These are phyloP conservation scores for Entophlyctis luteolus DNA, from an alignment of 192 early-diverging fungal species.

Conservation along the genomic window DNA sequence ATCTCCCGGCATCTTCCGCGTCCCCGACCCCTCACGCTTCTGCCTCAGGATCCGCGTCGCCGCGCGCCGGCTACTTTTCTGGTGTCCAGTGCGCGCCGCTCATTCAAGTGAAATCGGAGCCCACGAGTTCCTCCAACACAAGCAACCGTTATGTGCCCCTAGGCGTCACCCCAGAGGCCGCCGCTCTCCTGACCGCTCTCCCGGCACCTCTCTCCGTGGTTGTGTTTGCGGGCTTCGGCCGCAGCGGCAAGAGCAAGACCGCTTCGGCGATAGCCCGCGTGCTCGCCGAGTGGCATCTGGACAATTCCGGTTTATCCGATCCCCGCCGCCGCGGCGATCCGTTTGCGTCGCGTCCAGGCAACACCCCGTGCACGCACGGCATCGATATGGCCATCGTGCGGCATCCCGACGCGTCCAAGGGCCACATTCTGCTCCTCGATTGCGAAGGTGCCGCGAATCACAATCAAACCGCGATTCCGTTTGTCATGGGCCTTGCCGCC, in stretches of 20 bases:
- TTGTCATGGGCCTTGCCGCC: slow-evolving; percentile 55
- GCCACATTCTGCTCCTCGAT: slow-evolving; percentile 48
- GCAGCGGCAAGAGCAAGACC: slow-evolving; percentile 45
- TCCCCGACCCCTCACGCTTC: too few relatives aligned
- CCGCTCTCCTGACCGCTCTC: slow-evolving; percentile 37
- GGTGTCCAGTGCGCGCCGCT: too few relatives aligned
- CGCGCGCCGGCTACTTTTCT: too few relatives aligned
- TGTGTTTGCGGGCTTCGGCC: slow-evolving; percentile 51
- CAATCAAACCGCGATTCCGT: slow-evolving; percentile 53
- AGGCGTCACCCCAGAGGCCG: slow-evolving; percentile 47
- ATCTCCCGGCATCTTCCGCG: too few relatives aligned
- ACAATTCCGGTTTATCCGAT: background rate
- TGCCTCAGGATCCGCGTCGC: too few relatives aligned
- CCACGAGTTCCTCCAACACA: too few relatives aligned
- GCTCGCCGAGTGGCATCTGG: slow-evolving; percentile 26
- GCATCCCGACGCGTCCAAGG: slow-evolving; percentile 35
- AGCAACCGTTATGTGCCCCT: slow-evolving; percentile 42
- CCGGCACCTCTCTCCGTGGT: slow-evolving; percentile 43
- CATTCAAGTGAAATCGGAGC: too few relatives aligned
- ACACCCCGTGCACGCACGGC: slow-evolving; percentile 54
- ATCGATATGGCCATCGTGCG: slow-evolving; percentile 52
- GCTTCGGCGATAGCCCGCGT: slow-evolving; percentile 40
- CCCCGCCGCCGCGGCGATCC: background rate
- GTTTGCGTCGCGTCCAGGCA: slow-evolving; percentile 48
- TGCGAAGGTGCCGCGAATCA: slow-evolving; percentile 55